These are phyloP conservation scores for Raphanus raphanistrum DNA, from an alignment of 345 rosid species.

Conservation along the genomic window DNA sequence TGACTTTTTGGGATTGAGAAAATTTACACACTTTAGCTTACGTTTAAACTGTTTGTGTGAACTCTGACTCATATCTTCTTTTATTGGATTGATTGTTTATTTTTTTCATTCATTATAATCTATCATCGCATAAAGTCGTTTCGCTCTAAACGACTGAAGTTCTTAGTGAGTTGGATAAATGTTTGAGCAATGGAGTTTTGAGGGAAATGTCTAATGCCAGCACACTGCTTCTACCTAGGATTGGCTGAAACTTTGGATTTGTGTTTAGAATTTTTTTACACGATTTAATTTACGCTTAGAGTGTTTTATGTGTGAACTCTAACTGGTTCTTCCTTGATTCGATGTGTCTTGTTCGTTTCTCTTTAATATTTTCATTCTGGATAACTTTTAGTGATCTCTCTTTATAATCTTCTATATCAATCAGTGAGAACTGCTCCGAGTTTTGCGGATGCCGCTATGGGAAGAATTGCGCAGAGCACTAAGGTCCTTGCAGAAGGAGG, in stretches of 20 bases:
- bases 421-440: constrained; percentile 79
- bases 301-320: constrained; percentile 2
- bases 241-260: not conserved
- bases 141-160: not conserved
- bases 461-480: constrained; percentile 86
- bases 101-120: not conserved
- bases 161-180: not conserved
- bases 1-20: not conserved
- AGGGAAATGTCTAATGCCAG: not conserved
- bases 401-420: not conserved
- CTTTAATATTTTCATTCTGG: not conserved
- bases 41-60: not conserved
- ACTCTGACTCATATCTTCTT: constrained; percentile 3
- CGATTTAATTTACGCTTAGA: not conserved
- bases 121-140: constrained; percentile 19
- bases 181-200: not conserved
- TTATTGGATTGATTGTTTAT: not conserved
- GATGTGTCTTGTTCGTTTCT: constrained; percentile 1
- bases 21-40: not conserved
- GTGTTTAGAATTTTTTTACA: not conserved
- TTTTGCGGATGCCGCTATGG: constrained; percentile 81
- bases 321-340: not conserved
- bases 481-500: constrained; percentile 86
- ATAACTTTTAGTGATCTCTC: not conserved
- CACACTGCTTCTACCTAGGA: not conserved